Conservation (phyloP, 2,329 filamentous ascomycete genomes). For the Acarospora socialis region DNA sequence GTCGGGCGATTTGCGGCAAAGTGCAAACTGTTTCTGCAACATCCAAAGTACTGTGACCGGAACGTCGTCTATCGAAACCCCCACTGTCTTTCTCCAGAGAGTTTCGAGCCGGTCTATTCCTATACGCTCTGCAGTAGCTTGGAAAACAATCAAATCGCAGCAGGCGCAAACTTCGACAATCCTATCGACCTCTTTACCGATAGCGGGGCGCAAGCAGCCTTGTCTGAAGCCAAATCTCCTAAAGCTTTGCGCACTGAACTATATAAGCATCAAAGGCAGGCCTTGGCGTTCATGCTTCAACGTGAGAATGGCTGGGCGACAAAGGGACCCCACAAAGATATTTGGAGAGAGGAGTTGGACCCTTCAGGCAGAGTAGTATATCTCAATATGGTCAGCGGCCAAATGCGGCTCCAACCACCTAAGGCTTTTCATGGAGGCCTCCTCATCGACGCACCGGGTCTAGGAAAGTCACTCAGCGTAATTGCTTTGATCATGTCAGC, state of each 20-base stretch:
- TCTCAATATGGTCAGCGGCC: constrained; percentile 3
- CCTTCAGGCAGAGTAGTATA: neutral
- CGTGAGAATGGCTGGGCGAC: constrained; percentile 8
- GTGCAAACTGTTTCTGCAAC: too few relatives aligned
- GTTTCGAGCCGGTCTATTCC: neutral
- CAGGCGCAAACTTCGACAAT: neutral
- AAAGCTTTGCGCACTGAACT: constrained; percentile 2
- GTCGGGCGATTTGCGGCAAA: too few relatives aligned
- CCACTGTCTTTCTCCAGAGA: constrained; percentile 3
- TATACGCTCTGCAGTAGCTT: too few relatives aligned
- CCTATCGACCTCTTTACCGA: constrained; percentile 8
- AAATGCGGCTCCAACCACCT: constrained; percentile 1
- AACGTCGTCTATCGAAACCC: constrained; percentile 12
- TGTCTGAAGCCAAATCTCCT: constrained; percentile 3
- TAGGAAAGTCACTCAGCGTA: constrained; percentile 9
- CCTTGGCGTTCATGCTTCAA: constrained; percentile 11
- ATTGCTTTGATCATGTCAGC: constrained; percentile 6
- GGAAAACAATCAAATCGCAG: neutral
- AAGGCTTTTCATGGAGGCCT: constrained; percentile 7
- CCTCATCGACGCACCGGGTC: constrained; percentile 7
- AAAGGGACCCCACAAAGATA: constrained; percentile 3
- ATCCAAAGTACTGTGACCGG: constrained; percentile 7
- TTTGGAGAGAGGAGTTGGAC: constrained; percentile 3
- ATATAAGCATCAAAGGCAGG: constrained; percentile 11
- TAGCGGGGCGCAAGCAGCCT: neutral